Evolutionary conservation across 2,329 filamentous ascomycete genomes (phyloP).

Genomic region (Cladosporium austrohemisphaericum): DNA sequence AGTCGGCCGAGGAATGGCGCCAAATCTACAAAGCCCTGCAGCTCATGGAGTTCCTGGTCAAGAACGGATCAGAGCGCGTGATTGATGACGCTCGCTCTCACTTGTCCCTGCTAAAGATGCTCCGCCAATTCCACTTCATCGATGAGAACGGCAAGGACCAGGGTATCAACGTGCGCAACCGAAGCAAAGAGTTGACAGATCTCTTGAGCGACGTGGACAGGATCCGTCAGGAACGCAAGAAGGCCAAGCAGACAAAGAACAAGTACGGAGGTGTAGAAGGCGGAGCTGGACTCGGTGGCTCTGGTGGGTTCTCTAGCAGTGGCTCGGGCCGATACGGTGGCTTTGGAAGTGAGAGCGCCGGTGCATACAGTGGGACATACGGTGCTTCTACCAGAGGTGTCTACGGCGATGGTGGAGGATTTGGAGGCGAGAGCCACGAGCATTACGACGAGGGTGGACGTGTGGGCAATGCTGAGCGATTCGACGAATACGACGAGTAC

Average conservation of each 20-base stretch:
- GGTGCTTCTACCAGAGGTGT: constrained; percentile 70
- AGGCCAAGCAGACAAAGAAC: constrained; percentile 81
- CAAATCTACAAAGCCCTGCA: constrained; percentile 98
- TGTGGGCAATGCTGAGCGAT: constrained; percentile 61
- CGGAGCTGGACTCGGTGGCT: constrained; percentile 59
- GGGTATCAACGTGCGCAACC: constrained; percentile 93
- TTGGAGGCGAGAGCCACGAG: constrained; percentile 69
- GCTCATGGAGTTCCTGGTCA: constrained; percentile 93
- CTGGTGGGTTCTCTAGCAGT: constrained; percentile 54
- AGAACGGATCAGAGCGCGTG: constrained; percentile 95
- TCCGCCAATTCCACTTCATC: constrained; percentile 97
- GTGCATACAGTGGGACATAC: constrained; percentile 42
- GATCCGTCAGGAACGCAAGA: constrained; percentile 74
- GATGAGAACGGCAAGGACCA: constrained; percentile 96
- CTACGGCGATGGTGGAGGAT: constrained; percentile 93
- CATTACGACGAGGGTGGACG: constrained; percentile 60
- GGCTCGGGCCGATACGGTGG: constrained; percentile 70
- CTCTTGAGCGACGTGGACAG: constrained; percentile 88
- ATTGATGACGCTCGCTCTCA: constrained; percentile 96
- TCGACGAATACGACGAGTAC: constrained; percentile 96
- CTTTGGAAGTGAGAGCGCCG: constrained; percentile 73
- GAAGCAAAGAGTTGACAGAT: constrained; percentile 91
- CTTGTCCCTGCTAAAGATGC: constrained; percentile 93
- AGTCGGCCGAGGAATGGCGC: constrained; percentile 95
- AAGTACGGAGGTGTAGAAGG: constrained; percentile 96